These are phyloP conservation scores for Nicotiana rustica DNA, from an alignment of 305 asterid species.

Conservation along the genomic window DNA sequence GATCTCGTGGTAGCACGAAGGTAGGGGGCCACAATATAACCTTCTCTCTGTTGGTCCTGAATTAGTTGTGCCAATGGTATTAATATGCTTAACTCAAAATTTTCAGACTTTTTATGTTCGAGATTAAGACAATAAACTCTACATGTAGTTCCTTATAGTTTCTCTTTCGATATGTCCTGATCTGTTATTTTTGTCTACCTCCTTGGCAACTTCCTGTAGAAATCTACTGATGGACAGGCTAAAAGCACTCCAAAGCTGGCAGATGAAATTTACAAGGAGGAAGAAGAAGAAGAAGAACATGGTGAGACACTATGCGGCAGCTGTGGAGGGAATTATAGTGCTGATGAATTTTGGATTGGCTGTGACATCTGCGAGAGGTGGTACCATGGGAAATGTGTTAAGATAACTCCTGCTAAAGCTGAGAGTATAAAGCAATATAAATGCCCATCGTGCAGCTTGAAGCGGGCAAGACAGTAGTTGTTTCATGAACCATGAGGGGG, in stretches of 20 bases:
- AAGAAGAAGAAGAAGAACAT: constrained; percentile 83
- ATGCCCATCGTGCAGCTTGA: constrained; percentile 84
- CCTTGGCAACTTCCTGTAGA: constrained; percentile 40
- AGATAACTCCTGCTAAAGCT: constrained; percentile 90
- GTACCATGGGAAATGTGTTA: constrained; percentile 89
- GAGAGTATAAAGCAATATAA: constrained; percentile 87
- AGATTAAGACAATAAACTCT: background rate
- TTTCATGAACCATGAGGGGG: constrained; percentile 37
- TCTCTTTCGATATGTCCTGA: background rate
- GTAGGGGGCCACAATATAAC: constrained; percentile 39
- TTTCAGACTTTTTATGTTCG: background rate
- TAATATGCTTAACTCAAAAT: background rate
- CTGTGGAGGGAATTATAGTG: constrained; percentile 81
- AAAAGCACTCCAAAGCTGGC: constrained; percentile 57
- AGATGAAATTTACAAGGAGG: constrained; percentile 60
- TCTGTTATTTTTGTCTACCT: background rate
- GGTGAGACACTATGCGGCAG: constrained; percentile 83
- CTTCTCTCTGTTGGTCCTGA: background rate
- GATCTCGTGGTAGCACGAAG: constrained; percentile 85
- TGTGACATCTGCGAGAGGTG: constrained; percentile 86
- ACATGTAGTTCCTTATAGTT: background rate
- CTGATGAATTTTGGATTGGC: constrained; percentile 91
- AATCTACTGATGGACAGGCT: constrained; percentile 55
- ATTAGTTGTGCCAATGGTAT: background rate
- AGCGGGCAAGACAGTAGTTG: constrained; percentile 63